Evolutionary conservation across 371 early-diverging fungal species (phyloP), one percentile per base, ranked within the genome.

Genomic region (Pancytospora philotis): DNA sequence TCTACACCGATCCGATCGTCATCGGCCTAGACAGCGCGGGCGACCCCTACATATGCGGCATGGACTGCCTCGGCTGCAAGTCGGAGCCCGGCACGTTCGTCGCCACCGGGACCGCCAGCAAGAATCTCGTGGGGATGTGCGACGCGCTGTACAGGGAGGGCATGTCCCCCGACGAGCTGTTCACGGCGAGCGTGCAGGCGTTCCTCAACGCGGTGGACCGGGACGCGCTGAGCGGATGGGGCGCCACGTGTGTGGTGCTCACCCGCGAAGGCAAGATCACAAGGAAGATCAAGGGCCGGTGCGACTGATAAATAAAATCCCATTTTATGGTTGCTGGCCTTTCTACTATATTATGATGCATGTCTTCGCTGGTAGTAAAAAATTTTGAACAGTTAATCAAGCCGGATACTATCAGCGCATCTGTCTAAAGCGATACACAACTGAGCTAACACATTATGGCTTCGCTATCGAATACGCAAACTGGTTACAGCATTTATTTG

Each of bases 181-280:
- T 97, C 80, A 93, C 93, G 79, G 88, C 89, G 38, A 87, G 92
- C 57, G 88, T 91, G 10, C 99, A 98, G 79, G 87, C 93, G 3
- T 82, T 98, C 69, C 81, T 98, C 79, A 92, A 88, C 80, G 92
- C 95, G 30, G 88, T 93, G 45, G 97, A 96, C 81, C 87, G 99
- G 77, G 94, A 98, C 83, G 90, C 92, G 34, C 77, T 93, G 59
- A 87, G 88, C 72, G 98, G 98, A 63, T 96, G 97, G 97, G 98
- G 98, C 68, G 93, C 90, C 55, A 87, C 90, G 55, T 69, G 73
- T 52, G 52, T 66, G 62, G 56, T 80, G 38, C 60, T 80, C 4
- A 66, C 49, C 8, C 38, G 41, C 6, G 57, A 51, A 1, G 41
- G 53, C 25, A 61, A 63, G 35, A 72, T 72, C 3, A 72, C 64